Evolutionary conservation across 768 basidiomycete species (phyloP).

Genomic region (Clitopilus hobsonii): DNA sequence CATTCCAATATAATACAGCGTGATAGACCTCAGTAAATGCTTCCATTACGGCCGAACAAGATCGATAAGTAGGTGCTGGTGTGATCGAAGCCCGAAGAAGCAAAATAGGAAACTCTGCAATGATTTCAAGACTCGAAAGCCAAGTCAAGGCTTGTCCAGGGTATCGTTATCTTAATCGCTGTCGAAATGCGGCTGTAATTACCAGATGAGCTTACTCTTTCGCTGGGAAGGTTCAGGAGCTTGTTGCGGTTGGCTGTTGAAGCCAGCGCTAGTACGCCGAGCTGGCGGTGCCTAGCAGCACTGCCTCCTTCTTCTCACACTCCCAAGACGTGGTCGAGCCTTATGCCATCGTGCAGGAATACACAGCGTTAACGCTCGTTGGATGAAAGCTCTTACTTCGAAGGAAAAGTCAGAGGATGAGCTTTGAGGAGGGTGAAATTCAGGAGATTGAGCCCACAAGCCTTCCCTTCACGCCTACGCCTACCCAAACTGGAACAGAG

Average conservation of each 20-base stretch:
- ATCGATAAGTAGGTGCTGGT: constrained; percentile 1
- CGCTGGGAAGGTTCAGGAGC: too few species aligned
- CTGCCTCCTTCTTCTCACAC: constrained; percentile 3
- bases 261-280: too few species aligned
- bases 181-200: too few species aligned
- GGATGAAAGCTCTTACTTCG: not conserved
- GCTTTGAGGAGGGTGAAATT: constrained; percentile 26
- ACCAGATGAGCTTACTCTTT: too few species aligned
- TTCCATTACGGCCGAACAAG: constrained; percentile 31
- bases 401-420: constrained; percentile 10
- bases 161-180: too few species aligned
- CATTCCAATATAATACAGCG: constrained; percentile 2
- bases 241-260: too few species aligned
- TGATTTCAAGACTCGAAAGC: not conserved
- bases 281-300: too few species aligned
- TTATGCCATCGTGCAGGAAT: not conserved
- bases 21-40: constrained; percentile 40
- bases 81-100: constrained; percentile 4
- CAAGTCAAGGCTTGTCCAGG: too few species aligned
- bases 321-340: constrained; percentile 2
- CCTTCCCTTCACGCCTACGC: not conserved
- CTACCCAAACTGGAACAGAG: constrained; percentile 11
- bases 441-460: constrained; percentile 11
- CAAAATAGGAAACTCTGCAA: constrained; percentile 1
- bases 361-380: too few species aligned